These are phyloP conservation scores for Kregervanrija pseudodelftensis DNA, from an alignment of 805 yeast genomes.

Conservation along the genomic window DNA sequence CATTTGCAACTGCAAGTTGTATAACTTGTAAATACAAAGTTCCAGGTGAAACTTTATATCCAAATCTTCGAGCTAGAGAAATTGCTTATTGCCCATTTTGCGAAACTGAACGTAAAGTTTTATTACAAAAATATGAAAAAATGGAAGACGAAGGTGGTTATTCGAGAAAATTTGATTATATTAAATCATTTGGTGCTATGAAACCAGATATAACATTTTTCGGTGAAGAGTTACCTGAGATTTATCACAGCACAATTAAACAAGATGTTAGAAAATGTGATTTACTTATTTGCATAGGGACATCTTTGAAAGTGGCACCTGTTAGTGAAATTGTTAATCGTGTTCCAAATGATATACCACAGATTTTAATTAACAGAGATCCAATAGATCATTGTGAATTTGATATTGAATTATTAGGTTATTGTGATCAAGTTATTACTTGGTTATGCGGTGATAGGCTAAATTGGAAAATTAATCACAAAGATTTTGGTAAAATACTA, in stretches of 20 bases:
- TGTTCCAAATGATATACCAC: conserved; percentile 70
- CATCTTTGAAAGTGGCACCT: conserved; percentile 88
- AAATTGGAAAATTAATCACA: conserved; percentile 55
- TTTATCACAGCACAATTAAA: conserved; percentile 52
- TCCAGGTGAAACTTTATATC: conserved; percentile 58
- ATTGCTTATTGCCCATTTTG: conserved; percentile 74
- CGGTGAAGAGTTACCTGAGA: conserved; percentile 73
- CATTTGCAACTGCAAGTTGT: conserved; percentile 84
- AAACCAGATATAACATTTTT: conserved; percentile 92
- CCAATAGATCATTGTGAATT: conserved; percentile 70
- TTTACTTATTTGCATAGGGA: conserved; percentile 76
- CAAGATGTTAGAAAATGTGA: conserved; percentile 68
- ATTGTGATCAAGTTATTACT: conserved; percentile 76
- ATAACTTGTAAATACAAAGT: conserved; percentile 62
- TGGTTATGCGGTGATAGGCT: conserved; percentile 46
- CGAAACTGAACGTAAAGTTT: conserved; percentile 31
- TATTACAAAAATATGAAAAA: conserved; percentile 23
- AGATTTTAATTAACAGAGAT: conserved; percentile 71
- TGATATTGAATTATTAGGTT: conserved; percentile 70
- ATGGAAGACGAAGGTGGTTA: conserved; percentile 26
- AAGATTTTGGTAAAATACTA: conserved; percentile 34
- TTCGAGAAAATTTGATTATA: conserved; percentile 23
- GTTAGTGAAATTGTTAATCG: conserved; percentile 81
- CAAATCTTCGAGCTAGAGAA: conserved; percentile 48
- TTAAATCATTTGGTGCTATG: conserved; percentile 67